Conservation (phyloP, 2,329 filamentous ascomycete genomes). For the Paramyrothecium roridum region DNA sequence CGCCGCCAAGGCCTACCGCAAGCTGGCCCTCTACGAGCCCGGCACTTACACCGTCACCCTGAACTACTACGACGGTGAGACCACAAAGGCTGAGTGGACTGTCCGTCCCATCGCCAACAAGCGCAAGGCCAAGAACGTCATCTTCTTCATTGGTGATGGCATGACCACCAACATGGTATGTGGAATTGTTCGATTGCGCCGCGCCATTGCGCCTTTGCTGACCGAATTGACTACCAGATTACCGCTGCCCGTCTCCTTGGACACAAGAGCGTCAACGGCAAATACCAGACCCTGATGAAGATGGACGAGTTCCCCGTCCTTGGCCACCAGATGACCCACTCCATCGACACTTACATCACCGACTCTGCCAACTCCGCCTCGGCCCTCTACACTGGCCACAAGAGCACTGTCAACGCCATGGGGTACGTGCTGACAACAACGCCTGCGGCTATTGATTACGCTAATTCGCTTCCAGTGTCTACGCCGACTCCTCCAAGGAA, state of each 20-base stretch:
- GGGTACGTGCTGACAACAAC: constrained; percentile 38
- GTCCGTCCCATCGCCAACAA: constrained; percentile 68
- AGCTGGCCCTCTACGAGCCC: constrained; percentile 72
- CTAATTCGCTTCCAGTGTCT: constrained; percentile 45
- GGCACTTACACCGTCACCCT: constrained; percentile 76
- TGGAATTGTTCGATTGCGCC: not conserved
- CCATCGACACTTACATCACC: constrained; percentile 80
- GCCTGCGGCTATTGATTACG: not conserved
- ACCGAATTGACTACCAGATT: constrained; percentile 41
- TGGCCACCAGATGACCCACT: constrained; percentile 87
- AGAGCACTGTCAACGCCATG: constrained; percentile 78
- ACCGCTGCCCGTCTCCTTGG: constrained; percentile 76
- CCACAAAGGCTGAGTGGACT: constrained; percentile 71
- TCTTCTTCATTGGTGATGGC: constrained; percentile 77
- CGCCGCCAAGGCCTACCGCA: constrained; percentile 73
- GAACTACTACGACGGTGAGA: constrained; percentile 69
- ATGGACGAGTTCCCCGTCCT: constrained; percentile 84
- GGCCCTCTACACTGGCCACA: constrained; percentile 79
- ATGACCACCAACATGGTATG: constrained; percentile 69
- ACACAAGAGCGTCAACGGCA: constrained; percentile 81
- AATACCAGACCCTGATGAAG: constrained; percentile 72
- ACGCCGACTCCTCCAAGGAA: constrained; percentile 71
- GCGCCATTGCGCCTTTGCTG: constrained; percentile 2
- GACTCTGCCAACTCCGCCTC: constrained; percentile 84
- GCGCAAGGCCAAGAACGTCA: constrained; percentile 79